Percentiles rank a stretch among this genome's conserved stretches.
Conservation (phyloP, 495 filamentous ascomycete species). For the Trichoderma orchidacearum region DNA sequence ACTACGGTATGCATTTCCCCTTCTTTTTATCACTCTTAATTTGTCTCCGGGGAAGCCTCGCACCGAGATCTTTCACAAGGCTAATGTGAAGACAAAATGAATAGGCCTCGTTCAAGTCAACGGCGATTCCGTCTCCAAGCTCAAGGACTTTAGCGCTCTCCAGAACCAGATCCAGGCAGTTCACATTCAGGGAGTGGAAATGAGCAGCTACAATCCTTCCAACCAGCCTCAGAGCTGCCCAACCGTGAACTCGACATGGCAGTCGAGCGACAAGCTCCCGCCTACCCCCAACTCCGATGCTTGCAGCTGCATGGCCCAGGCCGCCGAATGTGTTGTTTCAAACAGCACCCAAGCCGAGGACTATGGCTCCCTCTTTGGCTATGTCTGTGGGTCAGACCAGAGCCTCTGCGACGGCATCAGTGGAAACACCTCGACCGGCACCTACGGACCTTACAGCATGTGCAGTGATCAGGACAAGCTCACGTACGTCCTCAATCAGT, state of each 20-base stretch:
- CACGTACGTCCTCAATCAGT: conserved; percentile 65
- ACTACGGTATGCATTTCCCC: conserved; percentile 55
- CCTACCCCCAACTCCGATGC: conserved; percentile 61
- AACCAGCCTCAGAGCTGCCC: conserved; percentile 69
- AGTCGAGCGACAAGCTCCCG: conserved; percentile 56
- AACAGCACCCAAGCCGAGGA: conserved; percentile 30
- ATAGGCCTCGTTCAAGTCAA: conserved; percentile 50
- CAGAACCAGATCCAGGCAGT: conserved; percentile 49
- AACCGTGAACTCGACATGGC: conserved; percentile 47
- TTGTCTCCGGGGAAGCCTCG: not conserved
- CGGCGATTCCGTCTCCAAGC: conserved; percentile 41
- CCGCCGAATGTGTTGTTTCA: conserved; percentile 53
- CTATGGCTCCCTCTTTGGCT: conserved; percentile 53
- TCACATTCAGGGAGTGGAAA: conserved; percentile 48
- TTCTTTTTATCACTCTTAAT: not conserved
- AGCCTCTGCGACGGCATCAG: conserved; percentile 53
- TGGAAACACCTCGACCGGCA: conserved; percentile 54
- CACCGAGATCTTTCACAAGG: not conserved
- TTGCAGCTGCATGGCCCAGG: conserved; percentile 73
- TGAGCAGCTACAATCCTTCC: conserved; percentile 57
- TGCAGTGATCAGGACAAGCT: conserved; percentile 68
- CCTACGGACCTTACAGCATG: conserved; percentile 84
- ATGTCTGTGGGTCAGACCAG: conserved; percentile 48
- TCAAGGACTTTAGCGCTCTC: conserved; percentile 63
- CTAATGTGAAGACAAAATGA: not conserved